Conservation (phyloP, 1,284 basidiomycete genomes). For the Cutaneotrichosporon sp. region DNA sequence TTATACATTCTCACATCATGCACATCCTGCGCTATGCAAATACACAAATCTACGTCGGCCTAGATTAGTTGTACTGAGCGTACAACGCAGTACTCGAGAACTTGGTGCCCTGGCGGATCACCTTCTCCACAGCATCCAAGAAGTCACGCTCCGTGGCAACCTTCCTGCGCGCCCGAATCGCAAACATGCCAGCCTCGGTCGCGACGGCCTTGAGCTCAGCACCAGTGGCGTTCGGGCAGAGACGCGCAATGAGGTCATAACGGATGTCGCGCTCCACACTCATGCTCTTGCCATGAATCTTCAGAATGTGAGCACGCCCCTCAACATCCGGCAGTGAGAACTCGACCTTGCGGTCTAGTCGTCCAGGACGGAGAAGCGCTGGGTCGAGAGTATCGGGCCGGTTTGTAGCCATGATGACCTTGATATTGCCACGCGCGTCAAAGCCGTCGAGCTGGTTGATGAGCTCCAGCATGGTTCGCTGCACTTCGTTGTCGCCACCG, state of each 20-base stretch:
- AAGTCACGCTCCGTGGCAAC: constrained; percentile 98
- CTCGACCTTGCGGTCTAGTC: constrained; percentile 92
- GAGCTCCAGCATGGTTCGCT: constrained; percentile 98
- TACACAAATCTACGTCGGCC: background rate
- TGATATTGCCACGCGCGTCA: constrained; percentile 97
- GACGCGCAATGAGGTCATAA: constrained; percentile 91
- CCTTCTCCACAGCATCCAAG: constrained; percentile 96
- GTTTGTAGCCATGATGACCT: constrained; percentile 99
- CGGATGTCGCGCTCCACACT: constrained; percentile 95
- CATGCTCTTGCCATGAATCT: constrained; percentile 98
- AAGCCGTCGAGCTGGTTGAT: constrained; percentile 99
- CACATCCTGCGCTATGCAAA: constrained; percentile 4
- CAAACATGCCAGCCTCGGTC: constrained; percentile 99
- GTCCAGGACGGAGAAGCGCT: constrained; percentile 89
- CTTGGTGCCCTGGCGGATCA: constrained; percentile 94
- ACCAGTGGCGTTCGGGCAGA: constrained; percentile 97
- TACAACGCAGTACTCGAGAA: constrained; percentile 72
- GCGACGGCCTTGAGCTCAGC: constrained; percentile 95
- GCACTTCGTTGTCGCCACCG: constrained; percentile 98
- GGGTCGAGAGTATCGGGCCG: constrained; percentile 97
- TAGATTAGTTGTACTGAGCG: constrained; percentile 48
- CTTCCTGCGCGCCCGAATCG: constrained; percentile 92
- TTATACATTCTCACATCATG: background rate
- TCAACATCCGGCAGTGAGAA: constrained; percentile 94
- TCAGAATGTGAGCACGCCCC: constrained; percentile 92